A percentile compares a stretch with the other conserved stretches of the same genome.
phyloP scores from a whole-genome alignment of 2,329 filamentous ascomycete species.

The Trichoderma koningiopsis region DNA sequence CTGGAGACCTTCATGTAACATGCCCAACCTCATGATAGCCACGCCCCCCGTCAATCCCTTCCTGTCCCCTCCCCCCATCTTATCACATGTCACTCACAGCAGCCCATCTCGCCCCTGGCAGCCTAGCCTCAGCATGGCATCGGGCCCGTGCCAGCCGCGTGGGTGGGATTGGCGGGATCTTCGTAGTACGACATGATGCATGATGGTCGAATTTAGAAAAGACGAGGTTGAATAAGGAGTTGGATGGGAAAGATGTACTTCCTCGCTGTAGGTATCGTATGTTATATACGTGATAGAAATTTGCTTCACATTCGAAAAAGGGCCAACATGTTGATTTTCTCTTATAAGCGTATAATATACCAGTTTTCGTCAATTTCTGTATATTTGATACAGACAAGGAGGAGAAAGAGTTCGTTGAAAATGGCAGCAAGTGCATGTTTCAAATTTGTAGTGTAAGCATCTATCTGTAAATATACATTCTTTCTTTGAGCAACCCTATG shows the following conservation, averaged over 20 bases:
- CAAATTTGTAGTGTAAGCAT: background rate
- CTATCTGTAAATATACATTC: background rate
- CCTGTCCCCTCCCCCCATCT: background rate
- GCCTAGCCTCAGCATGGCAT: background rate
- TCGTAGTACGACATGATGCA: background rate
- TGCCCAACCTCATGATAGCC: background rate
- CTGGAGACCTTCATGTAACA: background rate
- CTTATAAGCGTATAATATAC: background rate
- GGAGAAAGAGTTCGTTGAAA: background rate
- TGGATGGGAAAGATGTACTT: background rate
- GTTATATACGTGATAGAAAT: background rate
- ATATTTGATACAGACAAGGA: background rate
- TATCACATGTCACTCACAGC: background rate
- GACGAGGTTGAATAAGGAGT: background rate
- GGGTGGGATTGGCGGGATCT: background rate
- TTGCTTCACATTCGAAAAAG: background rate
- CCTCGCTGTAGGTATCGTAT: background rate
- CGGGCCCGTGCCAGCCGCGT: background rate
- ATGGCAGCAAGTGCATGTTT: background rate
- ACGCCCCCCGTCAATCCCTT: background rate
- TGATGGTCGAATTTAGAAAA: background rate
- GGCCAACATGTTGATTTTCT: background rate
- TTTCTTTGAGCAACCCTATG: background rate
- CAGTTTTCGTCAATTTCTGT: background rate
- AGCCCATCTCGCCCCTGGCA: background rate